These are phyloP conservation scores for Lentinula sp. DNA, from an alignment of 768 basidiomycete species.

Conservation along the genomic window DNA sequence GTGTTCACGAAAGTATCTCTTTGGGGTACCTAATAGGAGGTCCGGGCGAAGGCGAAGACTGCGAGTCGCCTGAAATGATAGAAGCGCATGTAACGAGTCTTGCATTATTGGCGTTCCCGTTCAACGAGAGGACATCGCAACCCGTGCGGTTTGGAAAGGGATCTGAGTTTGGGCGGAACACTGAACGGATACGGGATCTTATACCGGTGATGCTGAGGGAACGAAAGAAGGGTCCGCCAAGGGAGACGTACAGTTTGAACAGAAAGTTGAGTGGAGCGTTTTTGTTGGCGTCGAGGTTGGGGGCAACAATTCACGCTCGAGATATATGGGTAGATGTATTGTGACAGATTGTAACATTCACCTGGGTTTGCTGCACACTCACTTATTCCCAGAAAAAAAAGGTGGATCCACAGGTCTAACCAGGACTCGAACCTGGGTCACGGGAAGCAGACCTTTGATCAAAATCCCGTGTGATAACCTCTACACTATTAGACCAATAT, in stretches of 20 bases:
- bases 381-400: too few species aligned
- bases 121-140: constrained; percentile 55
- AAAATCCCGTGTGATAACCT: too few species aligned
- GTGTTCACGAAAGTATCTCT: constrained; percentile 67
- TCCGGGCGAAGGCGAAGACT: constrained; percentile 61
- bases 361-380: too few species aligned
- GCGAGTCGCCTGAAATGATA: constrained; percentile 62
- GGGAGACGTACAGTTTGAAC: constrained; percentile 93
- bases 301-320: constrained; percentile 68
- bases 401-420: neutral
- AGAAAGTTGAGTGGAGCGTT: constrained; percentile 82
- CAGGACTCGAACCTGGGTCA: constrained; percentile 7
- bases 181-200: constrained; percentile 61
- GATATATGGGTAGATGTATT: constrained; percentile 71
- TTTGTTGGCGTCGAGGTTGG: constrained; percentile 69
- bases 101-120: constrained; percentile 81
- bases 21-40: constrained; percentile 88
- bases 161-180: constrained; percentile 63
- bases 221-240: constrained; percentile 86
- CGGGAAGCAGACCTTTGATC: neutral
- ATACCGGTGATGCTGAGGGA: constrained; percentile 91
- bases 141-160: constrained; percentile 77
- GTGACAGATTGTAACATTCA: neutral
- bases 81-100: constrained; percentile 83
- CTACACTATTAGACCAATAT: too few species aligned